Base-by-base conservation (phyloP, 1,139 yeast species). In the Meyerozyma smithsonii region DNA sequence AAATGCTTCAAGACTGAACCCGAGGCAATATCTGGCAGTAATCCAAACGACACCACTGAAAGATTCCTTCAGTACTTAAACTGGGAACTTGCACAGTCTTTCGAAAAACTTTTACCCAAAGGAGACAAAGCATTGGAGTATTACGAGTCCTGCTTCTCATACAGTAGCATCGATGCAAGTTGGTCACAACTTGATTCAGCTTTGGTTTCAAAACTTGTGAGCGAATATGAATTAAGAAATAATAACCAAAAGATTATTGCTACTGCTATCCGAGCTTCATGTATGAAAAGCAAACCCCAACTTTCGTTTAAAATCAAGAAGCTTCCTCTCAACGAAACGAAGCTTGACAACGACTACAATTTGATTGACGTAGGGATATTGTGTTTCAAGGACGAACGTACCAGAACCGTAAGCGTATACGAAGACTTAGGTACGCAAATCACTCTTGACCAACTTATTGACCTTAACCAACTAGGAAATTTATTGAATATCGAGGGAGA, bases 31-130 rank as follows among this genome's bases (percentile, higher is more conserved):
- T 6, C 11, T 14, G 3, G 28, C 11, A 2, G 39, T 34, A 8
- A 10, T 42, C n/a, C 11, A 21, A 10, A 14, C 7, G 5, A 39
- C 41, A 21, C 39, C 30, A 20, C 32, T 49, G 52, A 48, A 42
- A 50, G 76, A 44, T 46, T 65, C 19, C 55, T 67, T 38, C 60
- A 69, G 0, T 74, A 66, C 47, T 56, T 77, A 4, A 66, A 70
- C 47, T 77, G 68, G 58, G 65, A 71, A 42, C 52, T 79, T 7
- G 87, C 74, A 1, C 77, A 77, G 40, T 72, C 69, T 39, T 63
- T 68, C 47, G 64, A 53, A 35, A 43, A 46, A 0, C 38, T 45
- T 12, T 44, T 49, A 3, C 63, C 70, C 34, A 38, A 44, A 16
- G 10, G 39, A n/a, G 35, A 64, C 3, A 60, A 61, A 45, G 77